Evolutionary conservation across 768 basidiomycete species (phyloP).

Genomic region (button mushroom (Agaricus bisporus)): DNA sequence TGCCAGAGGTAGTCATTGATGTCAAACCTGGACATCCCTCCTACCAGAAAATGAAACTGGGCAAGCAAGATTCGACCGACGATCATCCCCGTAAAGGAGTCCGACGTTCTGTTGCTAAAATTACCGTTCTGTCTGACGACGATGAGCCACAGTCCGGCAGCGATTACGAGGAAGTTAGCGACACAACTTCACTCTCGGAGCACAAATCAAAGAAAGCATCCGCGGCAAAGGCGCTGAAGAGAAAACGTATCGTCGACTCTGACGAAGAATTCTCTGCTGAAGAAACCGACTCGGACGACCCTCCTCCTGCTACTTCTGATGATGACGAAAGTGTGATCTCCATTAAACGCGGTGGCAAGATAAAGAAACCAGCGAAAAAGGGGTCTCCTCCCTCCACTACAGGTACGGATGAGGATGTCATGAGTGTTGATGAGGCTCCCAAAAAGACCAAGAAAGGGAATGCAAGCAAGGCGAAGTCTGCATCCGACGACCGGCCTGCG

Average conservation of each 20-base stretch:
- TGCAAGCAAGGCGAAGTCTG: slow-evolving; percentile 27
- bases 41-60: slow-evolving; percentile 15
- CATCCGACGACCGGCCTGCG: slow-evolving; percentile 31
- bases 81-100: slow-evolving; percentile 30
- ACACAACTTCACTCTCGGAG: slow-evolving; percentile 19
- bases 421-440: slow-evolving; percentile 52
- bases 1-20: slow-evolving; percentile 53
- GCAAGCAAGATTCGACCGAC: slow-evolving; percentile 30
- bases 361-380: slow-evolving; percentile 14
- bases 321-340: slow-evolving; percentile 13
- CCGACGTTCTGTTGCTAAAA: slow-evolving; percentile 32
- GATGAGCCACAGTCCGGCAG: slow-evolving; percentile 25
- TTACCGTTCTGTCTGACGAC: slow-evolving; percentile 50
- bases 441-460: slow-evolving; percentile 26
- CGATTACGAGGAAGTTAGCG: slow-evolving; percentile 21
- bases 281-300: slow-evolving; percentile 11
- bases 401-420: slow-evolving; percentile 33
- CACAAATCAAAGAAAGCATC: slow-evolving; percentile 18
- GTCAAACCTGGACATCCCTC: slow-evolving; percentile 17
- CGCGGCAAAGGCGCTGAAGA: slow-evolving; percentile 7
- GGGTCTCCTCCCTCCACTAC: slow-evolving; percentile 19
- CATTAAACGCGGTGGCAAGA: background rate
- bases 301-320: slow-evolving; percentile 10
- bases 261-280: slow-evolving; percentile 15
- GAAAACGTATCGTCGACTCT: slow-evolving; percentile 10